Conservation (phyloP, 192 early-diverging fungal species). For the Spinellus fusiger region DNA sequence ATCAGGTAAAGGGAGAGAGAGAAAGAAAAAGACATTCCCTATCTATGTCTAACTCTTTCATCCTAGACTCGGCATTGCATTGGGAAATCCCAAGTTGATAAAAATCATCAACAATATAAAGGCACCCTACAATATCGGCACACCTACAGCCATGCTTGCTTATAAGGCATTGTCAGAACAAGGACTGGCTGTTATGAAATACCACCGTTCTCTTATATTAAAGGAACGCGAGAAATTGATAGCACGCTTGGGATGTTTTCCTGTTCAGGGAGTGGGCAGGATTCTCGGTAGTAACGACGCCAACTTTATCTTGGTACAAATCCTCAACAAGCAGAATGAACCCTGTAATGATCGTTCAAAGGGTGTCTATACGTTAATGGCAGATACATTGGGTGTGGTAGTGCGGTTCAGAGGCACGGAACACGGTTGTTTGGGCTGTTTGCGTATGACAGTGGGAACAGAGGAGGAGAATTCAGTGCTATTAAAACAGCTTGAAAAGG, state of each 20-base stretch:
- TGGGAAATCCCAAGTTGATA: slow-evolving; percentile 77
- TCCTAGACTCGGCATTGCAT: slow-evolving; percentile 76
- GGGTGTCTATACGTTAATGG: slow-evolving; percentile 76
- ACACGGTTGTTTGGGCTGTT: slow-evolving; percentile 85
- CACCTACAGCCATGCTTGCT: slow-evolving; percentile 76
- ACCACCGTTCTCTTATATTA: slow-evolving; percentile 52
- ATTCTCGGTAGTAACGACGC: slow-evolving; percentile 87
- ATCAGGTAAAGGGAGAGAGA: slow-evolving; percentile 58
- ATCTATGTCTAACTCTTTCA: neutral
- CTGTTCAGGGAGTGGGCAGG: slow-evolving; percentile 59
- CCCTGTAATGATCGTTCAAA: slow-evolving; percentile 70
- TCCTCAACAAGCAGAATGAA: slow-evolving; percentile 59
- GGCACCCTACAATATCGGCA: slow-evolving; percentile 97
- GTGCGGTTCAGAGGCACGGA: slow-evolving; percentile 93
- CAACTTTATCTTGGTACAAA: slow-evolving; percentile 91
- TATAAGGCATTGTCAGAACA: slow-evolving; percentile 67
- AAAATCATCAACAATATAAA: slow-evolving; percentile 93
- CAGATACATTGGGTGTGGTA: slow-evolving; percentile 79
- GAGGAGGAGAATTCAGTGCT: slow-evolving; percentile 72
- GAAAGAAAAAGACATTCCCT: neutral
- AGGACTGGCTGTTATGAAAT: slow-evolving; percentile 63
- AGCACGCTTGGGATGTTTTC: slow-evolving; percentile 39
- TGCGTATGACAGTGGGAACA: slow-evolving; percentile 93
- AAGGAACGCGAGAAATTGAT: slow-evolving; percentile 67
- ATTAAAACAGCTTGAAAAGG: slow-evolving; percentile 44